Evolutionary conservation across 2,329 filamentous ascomycete species (phyloP), one percentile per base, ranked within the genome.

Genomic region (Dissoconium aciculare): DNA sequence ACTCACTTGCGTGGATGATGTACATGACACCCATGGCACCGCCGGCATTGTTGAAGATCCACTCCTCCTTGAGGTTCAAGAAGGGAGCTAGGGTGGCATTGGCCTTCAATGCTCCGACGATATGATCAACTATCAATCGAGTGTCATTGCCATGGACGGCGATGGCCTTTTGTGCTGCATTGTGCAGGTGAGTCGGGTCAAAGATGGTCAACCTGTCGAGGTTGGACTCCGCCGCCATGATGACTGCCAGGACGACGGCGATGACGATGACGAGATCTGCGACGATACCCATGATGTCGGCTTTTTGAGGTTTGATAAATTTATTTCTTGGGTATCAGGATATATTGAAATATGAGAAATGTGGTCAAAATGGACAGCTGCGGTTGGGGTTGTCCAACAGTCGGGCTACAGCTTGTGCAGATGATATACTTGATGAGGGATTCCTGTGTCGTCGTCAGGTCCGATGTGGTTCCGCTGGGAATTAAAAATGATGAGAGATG

Each of bases 11-110:
- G 53, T 91, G 83, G 47, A 91, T 76, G 42, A 91, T 75, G 55
- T 82, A 84, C 83, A 91, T 89, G 49, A 70, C 79, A 33, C 83
- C 83, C 83, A 91, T 92, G 31, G 82, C 82, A 40, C 83, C 83
- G 31, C 83, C 83, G 30, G 82, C 82, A 50, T 91, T 91, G 66
- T 91, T 92, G 49, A 92, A 87, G 27, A 91, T 66, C 82, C 82
- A 92, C 56, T 87, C 78, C 59, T 87, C 72, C 36, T 77, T 61
- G 33, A 69, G 52, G 59, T 78, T 83, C 50, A 87, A 50, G 55
- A 81, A 45, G 11, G 39, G 50, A 11, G 34, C 32, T 8, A 47
- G n/a, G 42, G 33, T 46, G 6, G 35, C 35, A 40, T 64, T 67
- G 43, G 60, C 59, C 43, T 63, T 61, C 33, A 91, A 65, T 58